These are phyloP conservation scores for Porcisia hertigi DNA, from an alignment of 208 protist species.

Conservation along the genomic window DNA sequence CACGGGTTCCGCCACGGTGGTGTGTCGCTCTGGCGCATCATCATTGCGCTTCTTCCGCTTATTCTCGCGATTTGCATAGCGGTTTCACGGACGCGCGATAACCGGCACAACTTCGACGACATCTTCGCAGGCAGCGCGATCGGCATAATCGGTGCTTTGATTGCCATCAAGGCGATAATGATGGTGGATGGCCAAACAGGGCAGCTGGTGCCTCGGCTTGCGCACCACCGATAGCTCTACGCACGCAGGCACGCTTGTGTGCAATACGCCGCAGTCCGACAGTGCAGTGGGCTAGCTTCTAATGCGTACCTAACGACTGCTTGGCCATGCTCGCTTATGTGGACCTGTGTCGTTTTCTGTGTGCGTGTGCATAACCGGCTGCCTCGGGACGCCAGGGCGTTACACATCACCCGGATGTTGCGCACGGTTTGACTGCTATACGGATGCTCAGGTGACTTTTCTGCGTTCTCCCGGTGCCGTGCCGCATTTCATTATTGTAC, in stretches of 20 bases:
- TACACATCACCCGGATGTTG: too few species aligned
- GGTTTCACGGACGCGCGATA: conserved; percentile 75
- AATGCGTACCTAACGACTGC: too few species aligned
- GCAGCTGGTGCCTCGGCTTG: conserved; percentile 15
- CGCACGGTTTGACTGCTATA: too few species aligned
- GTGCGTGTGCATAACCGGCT: too few species aligned
- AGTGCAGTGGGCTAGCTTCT: background rate
- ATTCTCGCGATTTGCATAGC: conserved; percentile 58
- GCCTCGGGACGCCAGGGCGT: too few species aligned
- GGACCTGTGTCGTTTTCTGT: too few species aligned
- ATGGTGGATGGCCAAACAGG: conserved; percentile 6
- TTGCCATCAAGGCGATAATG: conserved; percentile 35
- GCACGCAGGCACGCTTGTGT: background rate
- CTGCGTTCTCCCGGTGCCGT: too few species aligned
- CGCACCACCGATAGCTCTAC: background rate
- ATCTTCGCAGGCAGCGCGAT: conserved; percentile 54
- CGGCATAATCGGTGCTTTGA: conserved; percentile 36
- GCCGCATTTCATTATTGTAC: too few species aligned
- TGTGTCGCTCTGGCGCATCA: conserved; percentile 40
- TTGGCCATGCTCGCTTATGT: too few species aligned
- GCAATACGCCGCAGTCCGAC: background rate
- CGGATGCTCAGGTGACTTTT: too few species aligned
- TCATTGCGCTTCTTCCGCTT: conserved; percentile 47
- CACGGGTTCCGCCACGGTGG: conserved; percentile 41
- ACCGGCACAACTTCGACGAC: conserved; percentile 87